Conservation (phyloP, 179 eudicot species). For the Camellia oleifera region DNA sequence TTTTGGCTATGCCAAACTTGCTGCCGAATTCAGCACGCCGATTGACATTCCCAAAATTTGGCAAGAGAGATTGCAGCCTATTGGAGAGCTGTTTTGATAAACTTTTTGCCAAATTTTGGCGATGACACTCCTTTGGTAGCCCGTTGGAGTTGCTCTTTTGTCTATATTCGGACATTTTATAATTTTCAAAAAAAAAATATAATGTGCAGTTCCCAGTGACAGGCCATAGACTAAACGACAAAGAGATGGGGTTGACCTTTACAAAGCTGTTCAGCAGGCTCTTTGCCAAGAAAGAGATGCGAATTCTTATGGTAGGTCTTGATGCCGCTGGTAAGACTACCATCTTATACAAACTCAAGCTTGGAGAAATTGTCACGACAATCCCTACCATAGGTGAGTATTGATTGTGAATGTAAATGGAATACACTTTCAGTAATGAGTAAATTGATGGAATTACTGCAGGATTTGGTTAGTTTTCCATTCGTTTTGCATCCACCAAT, state of each 20-base stretch:
- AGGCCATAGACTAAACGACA: neutral
- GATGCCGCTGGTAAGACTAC: slow-evolving; percentile 61
- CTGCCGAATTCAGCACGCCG: too few relatives aligned
- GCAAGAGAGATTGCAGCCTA: too few relatives aligned
- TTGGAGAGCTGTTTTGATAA: too few relatives aligned
- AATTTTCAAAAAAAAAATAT: neutral
- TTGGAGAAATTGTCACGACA: slow-evolving; percentile 54
- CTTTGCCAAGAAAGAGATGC: slow-evolving; percentile 44
- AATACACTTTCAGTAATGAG: neutral
- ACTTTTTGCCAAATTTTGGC: too few relatives aligned
- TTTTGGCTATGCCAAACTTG: too few relatives aligned
- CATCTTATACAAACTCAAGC: slow-evolving; percentile 52
- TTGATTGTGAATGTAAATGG: neutral
- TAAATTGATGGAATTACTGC: neutral
- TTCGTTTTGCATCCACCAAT: neutral
- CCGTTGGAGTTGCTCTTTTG: neutral
- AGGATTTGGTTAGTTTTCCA: neutral
- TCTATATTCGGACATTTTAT: neutral
- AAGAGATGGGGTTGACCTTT: slow-evolving; percentile 43
- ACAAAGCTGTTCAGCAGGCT: slow-evolving; percentile 42
- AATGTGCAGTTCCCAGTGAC: slow-evolving; percentile 5
- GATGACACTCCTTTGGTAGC: too few relatives aligned
- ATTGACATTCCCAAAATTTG: too few relatives aligned
- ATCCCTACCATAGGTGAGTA: slow-evolving; percentile 49
- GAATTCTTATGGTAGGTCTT: slow-evolving; percentile 53